phyloP scores from a whole-genome alignment of 2,329 filamentous ascomycete genomes.

The Podosphaera xanthii region DNA sequence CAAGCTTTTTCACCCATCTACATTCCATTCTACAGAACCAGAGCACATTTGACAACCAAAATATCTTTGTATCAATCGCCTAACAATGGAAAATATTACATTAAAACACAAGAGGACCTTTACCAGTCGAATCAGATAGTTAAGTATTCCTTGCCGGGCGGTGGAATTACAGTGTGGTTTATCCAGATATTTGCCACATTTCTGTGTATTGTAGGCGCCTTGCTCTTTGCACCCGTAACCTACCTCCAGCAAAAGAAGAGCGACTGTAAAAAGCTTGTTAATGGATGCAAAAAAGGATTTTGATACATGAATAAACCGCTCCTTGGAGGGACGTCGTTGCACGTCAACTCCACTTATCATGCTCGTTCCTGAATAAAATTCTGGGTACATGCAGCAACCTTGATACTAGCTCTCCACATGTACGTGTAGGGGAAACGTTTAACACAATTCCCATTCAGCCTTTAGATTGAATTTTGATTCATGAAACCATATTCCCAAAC shows the following conservation, averaged over 20 bases:
- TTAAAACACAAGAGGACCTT: slow-evolving; percentile 54
- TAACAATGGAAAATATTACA: slow-evolving; percentile 35
- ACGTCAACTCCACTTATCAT: too few relatives aligned
- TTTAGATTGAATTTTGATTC: too few relatives aligned
- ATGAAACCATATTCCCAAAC: too few relatives aligned
- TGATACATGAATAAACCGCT: too few relatives aligned
- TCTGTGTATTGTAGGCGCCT: slow-evolving; percentile 37
- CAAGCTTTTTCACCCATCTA: slow-evolving; percentile 63
- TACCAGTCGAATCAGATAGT: slow-evolving; percentile 60
- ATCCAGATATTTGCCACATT: slow-evolving; percentile 44
- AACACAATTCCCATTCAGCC: too few relatives aligned
- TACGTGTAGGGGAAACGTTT: too few relatives aligned
- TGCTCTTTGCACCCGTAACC: slow-evolving; percentile 26
- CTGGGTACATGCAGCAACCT: too few relatives aligned
- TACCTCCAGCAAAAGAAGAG: slow-evolving; percentile 22
- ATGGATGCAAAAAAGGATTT: too few relatives aligned
- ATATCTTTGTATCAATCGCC: slow-evolving; percentile 31
- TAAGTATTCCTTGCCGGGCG: slow-evolving; percentile 42
- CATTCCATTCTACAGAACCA: slow-evolving; percentile 49
- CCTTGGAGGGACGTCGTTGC: too few relatives aligned
- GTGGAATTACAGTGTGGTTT: slow-evolving; percentile 31
- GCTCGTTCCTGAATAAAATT: too few relatives aligned
- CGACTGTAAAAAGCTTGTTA: slow-evolving; percentile 23
- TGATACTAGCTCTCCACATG: too few relatives aligned
- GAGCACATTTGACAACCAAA: slow-evolving; percentile 44